Conservation (phyloP, 2,329 filamentous ascomycete genomes). For the Periconia sp. region DNA sequence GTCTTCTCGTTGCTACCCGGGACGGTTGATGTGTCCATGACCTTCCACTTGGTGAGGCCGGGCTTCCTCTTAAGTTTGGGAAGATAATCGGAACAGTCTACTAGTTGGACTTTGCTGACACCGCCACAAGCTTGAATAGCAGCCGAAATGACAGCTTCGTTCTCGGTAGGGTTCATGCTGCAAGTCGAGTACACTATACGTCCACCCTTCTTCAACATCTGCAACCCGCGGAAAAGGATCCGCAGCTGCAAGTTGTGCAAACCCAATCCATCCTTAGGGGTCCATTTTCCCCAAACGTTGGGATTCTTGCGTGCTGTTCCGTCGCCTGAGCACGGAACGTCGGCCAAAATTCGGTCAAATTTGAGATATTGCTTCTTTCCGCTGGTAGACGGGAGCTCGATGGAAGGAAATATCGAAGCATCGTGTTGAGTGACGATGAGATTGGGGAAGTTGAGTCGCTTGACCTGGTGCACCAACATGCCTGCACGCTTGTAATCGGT, state of each 20-base stretch:
- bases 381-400: slow-evolving; percentile 71
- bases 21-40: slow-evolving; percentile 60
- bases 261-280: slow-evolving; percentile 80
- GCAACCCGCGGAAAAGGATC: slow-evolving; percentile 87
- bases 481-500: slow-evolving; percentile 95
- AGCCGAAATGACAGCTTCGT: slow-evolving; percentile 86
- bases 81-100: slow-evolving; percentile 80
- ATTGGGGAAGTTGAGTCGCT: slow-evolving; percentile 94
- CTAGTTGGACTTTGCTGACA: slow-evolving; percentile 73
- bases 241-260: slow-evolving; percentile 84
- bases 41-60: slow-evolving; percentile 80
- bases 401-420: slow-evolving; percentile 90
- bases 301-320: slow-evolving; percentile 92
- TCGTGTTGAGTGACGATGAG: slow-evolving; percentile 97
- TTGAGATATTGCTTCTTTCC: slow-evolving; percentile 76
- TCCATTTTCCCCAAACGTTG: slow-evolving; percentile 95
- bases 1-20: slow-evolving; percentile 63
- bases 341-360: slow-evolving; percentile 93
- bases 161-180: slow-evolving; percentile 98
- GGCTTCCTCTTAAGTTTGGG: slow-evolving; percentile 73
- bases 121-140: slow-evolving; percentile 92
- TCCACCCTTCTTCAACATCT: slow-evolving; percentile 94
- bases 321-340: slow-evolving; percentile 96
- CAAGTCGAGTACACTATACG: slow-evolving; percentile 97
- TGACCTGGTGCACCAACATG: slow-evolving; percentile 97